Conservation (phyloP, 1,284 basidiomycete genomes). For the Gymnopus androsaceus region DNA sequence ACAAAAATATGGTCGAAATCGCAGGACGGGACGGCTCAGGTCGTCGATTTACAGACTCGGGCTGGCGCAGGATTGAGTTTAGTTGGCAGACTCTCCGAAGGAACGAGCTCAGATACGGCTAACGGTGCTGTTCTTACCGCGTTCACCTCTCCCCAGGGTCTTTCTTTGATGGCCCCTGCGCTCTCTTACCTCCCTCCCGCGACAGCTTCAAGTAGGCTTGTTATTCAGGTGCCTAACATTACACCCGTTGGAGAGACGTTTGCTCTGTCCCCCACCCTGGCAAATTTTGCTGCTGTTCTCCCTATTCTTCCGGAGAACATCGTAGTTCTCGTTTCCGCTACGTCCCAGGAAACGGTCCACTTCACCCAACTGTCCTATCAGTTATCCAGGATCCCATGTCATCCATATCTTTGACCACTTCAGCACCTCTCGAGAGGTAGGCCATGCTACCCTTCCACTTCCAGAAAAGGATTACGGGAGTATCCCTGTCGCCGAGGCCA, state of each 20-base stretch:
- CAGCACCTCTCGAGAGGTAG: constrained; percentile 68
- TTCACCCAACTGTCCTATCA: constrained; percentile 70
- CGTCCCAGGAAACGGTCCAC: constrained; percentile 77
- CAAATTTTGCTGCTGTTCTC: constrained; percentile 63
- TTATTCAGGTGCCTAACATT: constrained; percentile 78
- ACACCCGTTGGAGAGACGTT: constrained; percentile 68
- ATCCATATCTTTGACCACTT: constrained; percentile 82
- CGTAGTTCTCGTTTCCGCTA: constrained; percentile 80
- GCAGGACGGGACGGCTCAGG: constrained; percentile 47
- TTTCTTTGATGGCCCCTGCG: constrained; percentile 77
- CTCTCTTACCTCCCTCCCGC: constrained; percentile 66
- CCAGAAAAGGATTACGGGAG: constrained; percentile 31
- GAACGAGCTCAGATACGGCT: constrained; percentile 66
- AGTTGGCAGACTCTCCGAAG: constrained; percentile 79
- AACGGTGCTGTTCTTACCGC: constrained; percentile 67
- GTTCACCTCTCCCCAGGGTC: constrained; percentile 75
- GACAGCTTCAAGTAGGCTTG: constrained; percentile 62
- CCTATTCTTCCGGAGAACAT: constrained; percentile 67
- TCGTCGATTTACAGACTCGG: constrained; percentile 81
- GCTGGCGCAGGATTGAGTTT: constrained; percentile 84
- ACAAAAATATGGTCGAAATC: constrained; percentile 62
- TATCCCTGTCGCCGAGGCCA: constrained; percentile 44
- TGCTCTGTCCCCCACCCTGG: constrained; percentile 70
- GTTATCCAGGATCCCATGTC: constrained; percentile 61
- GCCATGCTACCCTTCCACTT: constrained; percentile 46